These are phyloP conservation scores for Ogataea allantospora DNA, from an alignment of 805 yeast genomes.

Conservation along the genomic window DNA sequence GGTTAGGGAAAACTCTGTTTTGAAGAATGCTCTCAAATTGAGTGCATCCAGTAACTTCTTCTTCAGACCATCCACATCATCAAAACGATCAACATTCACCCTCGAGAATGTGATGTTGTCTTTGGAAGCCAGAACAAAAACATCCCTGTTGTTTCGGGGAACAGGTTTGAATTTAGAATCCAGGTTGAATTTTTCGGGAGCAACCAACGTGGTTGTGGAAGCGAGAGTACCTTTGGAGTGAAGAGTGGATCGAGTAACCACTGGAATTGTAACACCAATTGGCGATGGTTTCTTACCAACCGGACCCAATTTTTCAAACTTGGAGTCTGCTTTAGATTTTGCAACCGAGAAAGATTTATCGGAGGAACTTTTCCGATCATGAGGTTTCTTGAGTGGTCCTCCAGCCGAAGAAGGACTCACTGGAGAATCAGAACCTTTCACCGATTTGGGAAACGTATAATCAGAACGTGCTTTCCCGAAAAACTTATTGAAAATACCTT, in stretches of 20 bases:
- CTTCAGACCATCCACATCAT: conserved; percentile 39
- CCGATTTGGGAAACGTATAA: conserved; percentile 5
- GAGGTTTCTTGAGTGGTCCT: conserved; percentile 13
- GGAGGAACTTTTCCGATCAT: conserved; percentile 5
- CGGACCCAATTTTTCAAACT: conserved; percentile 35
- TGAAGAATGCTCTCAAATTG: conserved; percentile 15
- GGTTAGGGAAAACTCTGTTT: conserved; percentile 51
- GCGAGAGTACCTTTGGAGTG: conserved; percentile 16
- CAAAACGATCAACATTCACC: conserved; percentile 38
- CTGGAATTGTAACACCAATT: conserved; percentile 35
- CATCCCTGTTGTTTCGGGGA: conserved; percentile 30
- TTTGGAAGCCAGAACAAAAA: conserved; percentile 55
- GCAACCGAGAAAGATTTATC: conserved; percentile 9
- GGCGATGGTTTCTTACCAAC: conserved; percentile 36
- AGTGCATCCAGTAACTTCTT: conserved; percentile 38
- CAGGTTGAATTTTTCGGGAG: conserved; percentile 15
- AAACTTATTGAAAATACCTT: conserved; percentile 32
- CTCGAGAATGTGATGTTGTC: conserved; percentile 60
- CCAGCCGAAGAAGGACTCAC: conserved; percentile 27
- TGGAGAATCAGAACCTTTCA: conserved; percentile 24
- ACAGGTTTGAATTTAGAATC: conserved; percentile 41
- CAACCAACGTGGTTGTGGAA: conserved; percentile 6
- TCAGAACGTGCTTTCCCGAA: conserved; percentile 28
- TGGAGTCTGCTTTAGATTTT: conserved; percentile 16
- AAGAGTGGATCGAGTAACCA: conserved; percentile 29